A percentile compares a stretch with the other conserved stretches of the same genome.
Evolutionary conservation across 148 eudicot species (phyloP).

Genomic region (Chenopodium formosanum): DNA sequence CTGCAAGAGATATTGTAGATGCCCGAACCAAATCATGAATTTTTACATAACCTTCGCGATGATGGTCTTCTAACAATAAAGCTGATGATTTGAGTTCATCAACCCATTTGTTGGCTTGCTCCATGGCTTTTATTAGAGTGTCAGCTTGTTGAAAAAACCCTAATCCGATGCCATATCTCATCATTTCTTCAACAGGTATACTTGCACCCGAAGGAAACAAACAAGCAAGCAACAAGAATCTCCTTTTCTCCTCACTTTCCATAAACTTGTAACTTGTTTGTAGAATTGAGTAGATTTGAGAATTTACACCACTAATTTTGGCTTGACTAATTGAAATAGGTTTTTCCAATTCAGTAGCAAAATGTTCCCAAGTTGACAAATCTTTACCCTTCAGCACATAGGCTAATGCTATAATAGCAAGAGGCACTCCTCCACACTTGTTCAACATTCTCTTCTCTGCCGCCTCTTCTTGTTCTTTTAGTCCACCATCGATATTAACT

Average conservation of each 20-base stretch:
- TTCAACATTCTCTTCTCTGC: not conserved
- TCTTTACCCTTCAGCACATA: conserved; percentile 6
- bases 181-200: conserved; percentile 7
- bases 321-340: not conserved
- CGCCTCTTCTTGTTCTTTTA: not conserved
- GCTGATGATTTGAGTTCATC: conserved; percentile 23
- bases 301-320: not conserved
- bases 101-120: conserved; percentile 20
- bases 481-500: too few relatives aligned
- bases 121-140: conserved; percentile 3
- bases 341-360: conserved; percentile 2
- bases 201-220: conserved; percentile 13
- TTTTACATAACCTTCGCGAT: not conserved
- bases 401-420: conserved; percentile 10
- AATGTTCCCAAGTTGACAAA: conserved; percentile 7
- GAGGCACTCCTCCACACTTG: conserved; percentile 20
- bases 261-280: conserved; percentile 24
- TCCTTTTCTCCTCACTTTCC: conserved; percentile 18
- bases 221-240: conserved; percentile 24
- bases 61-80: not conserved
- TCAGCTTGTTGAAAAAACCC: conserved; percentile 18
- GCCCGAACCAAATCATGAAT: conserved; percentile 28
- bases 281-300: not conserved
- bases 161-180: conserved; percentile 23
- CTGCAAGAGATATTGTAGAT: conserved; percentile 1